Percentiles rank a stretch among this genome's conserved stretches.
These are phyloP conservation scores for Gracilariopsis chorda DNA, from an alignment of 23 red algal species.

Conservation along the genomic window DNA sequence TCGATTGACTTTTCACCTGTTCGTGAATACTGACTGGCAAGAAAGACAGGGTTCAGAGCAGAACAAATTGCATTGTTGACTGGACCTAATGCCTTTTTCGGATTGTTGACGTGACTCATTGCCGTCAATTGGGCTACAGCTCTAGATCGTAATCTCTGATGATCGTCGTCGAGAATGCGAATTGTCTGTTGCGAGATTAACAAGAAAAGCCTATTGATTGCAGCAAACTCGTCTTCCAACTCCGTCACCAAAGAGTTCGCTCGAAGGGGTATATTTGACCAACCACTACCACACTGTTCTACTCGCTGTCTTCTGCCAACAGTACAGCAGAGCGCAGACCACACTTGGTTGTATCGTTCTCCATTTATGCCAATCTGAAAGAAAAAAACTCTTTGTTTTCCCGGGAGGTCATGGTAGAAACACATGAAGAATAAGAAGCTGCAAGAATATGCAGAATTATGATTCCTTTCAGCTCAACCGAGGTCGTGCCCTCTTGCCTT, in stretches of 20 bases:
- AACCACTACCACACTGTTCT: background rate
- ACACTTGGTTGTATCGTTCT: conserved; percentile 3
- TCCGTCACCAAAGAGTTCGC: background rate
- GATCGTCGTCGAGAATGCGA: background rate
- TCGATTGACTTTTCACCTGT: background rate
- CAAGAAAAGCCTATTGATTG: background rate
- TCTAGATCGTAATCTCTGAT: background rate
- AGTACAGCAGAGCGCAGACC: background rate
- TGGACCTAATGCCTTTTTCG: background rate
- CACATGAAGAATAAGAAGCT: background rate
- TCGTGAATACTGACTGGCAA: background rate
- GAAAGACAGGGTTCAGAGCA: background rate
- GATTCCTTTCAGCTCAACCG: background rate
- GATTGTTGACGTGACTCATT: background rate
- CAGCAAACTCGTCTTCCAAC: conserved; percentile 4
- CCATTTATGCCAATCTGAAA: background rate
- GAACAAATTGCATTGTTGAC: conserved; percentile 3
- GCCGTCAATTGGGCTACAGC: background rate
- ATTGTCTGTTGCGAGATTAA: background rate
- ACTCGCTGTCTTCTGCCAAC: background rate
- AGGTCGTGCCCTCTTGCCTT: background rate
- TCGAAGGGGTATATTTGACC: background rate
- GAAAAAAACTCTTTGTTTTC: background rate
- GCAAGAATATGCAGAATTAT: conserved; percentile 4
- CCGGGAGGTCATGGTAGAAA: background rate